A percentile compares a stretch with the other conserved stretches of the same genome.
These are phyloP conservation scores for Nelumbo lutea DNA, from an alignment of 164 flowering plant genomes.

Conservation along the genomic window DNA sequence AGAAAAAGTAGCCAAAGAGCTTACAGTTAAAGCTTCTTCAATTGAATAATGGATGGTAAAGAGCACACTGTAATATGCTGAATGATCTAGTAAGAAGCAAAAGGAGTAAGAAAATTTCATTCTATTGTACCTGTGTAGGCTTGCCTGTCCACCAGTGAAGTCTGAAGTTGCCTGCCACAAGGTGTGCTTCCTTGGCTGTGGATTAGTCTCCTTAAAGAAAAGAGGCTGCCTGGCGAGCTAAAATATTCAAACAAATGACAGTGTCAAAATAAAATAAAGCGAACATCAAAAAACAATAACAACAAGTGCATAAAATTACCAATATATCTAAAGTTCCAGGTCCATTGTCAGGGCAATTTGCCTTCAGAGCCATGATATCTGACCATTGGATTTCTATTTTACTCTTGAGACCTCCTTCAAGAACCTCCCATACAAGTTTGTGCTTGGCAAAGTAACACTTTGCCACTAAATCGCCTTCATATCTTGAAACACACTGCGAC, in stretches of 20 bases:
- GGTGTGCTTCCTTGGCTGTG: conserved; percentile 89
- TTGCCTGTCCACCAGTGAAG: conserved; percentile 79
- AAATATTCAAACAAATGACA: conserved; percentile 9
- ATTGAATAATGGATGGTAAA: too few relatives aligned
- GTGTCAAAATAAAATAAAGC: conserved; percentile 1
- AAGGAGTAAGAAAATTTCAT: background rate
- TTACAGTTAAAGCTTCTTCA: too few relatives aligned
- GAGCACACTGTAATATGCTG: background rate
- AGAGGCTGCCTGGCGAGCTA: conserved; percentile 79
- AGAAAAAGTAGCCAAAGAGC: too few relatives aligned
- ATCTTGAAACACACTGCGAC: conserved; percentile 62
- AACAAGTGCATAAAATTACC: conserved; percentile 33
- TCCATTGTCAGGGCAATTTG: conserved; percentile 55
- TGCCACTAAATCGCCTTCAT: conserved; percentile 89
- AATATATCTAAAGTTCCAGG: conserved; percentile 67
- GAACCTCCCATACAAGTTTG: conserved; percentile 93
- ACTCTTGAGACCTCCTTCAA: conserved; percentile 81
- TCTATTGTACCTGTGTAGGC: conserved; percentile 46
- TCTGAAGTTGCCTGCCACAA: conserved; percentile 85
- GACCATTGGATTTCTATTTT: conserved; percentile 92
- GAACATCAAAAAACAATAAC: background rate
- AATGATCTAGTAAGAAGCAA: background rate
- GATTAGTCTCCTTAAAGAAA: conserved; percentile 84
- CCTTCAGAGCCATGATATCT: conserved; percentile 76
- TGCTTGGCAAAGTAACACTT: conserved; percentile 89